Base-by-base conservation (phyloP, 352 stramenopile genomes). In the Phytophthora niederhauseri region DNA sequence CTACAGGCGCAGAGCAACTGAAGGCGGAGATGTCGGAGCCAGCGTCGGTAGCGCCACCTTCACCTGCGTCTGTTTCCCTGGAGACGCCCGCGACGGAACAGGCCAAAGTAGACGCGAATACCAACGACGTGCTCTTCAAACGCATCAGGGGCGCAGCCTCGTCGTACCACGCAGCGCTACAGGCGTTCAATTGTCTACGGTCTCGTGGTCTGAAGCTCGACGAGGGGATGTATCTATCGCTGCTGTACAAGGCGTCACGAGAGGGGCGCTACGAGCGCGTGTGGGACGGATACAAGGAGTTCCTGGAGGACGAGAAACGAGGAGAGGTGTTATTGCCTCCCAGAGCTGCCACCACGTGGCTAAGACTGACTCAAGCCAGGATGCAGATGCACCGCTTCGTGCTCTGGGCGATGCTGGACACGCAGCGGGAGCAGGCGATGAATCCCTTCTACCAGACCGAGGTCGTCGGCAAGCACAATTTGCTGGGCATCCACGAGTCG, bases 371-470 rank as follows among this genome's bases (percentile, higher is more conserved):
- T 31, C 64, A 72, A 6, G 62, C 80, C 50, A 84, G 77, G 19
- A 65, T 87, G 64, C 82, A 92, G 56, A 80, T 92, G 70, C 70
- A 81, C 34, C 82, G 84, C 43, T 82, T 87, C 52, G 74, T 88
- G 72, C 68, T 92, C 3, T 92, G 84, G 84, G 73, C 84, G 4
- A 75, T 92, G 68, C 62, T 91, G n/a, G 63, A 82, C 24, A 61
- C 61, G 5, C 54, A 73, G 2, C 72, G 63, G 2, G 61, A 76
- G 41, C 51, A 73, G 8, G 45, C 58, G 1, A 82, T 90, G 75
- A 55, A 50, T 26, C 17, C 43, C 17, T 84, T 87, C 31, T 92
- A 84, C 52, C 77, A 79, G 11, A 58, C 52, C 22, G 63, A 85
- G 70, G 77, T 91, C n/a, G 64, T 69, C 8, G 62, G 56, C 38